Base-by-base conservation (phyloP, 345 rosid genomes). In the Raphanus sativus region DNA sequence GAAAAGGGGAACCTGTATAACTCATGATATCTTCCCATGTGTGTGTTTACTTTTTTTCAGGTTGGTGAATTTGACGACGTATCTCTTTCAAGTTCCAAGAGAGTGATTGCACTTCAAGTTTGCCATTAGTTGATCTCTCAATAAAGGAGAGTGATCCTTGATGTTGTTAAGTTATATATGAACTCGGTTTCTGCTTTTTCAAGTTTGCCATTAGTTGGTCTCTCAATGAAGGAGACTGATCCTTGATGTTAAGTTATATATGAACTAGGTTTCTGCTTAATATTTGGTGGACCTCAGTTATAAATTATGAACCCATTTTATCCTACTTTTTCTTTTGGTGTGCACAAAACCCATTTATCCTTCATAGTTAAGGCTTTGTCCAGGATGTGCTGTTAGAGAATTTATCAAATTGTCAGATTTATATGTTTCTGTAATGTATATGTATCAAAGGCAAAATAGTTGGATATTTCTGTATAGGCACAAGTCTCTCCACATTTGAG, bases 71-170 rank as follows among this genome's bases (percentile, higher is more conserved):
- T 9, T 45, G 74, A 25, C 63, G 21, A 29, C 28, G n/a, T 62
- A 13, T 50, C 69, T 70, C 64, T 62, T 75, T 56, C 60, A 54
- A 64, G 50, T 63, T 16, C 33, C 56, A 62, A 36, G 42, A 50
- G 42, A 10, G 38, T 54, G 5, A 10, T 33, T 48, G 67, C 69
- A 67, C 7, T 66, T 78, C 15, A 50, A 21, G 38, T 73, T 59
- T 29, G 36, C 40, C 67, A 34, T 50, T 61, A 36, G 64, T 72
- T 72, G 68, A 70, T 73, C 70, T 67, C 69, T 34, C 65, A 36
- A 73, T 73, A 73, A 78, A 61, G n/a, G 69, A 73, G 74, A 73
- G 74, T 28, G 81, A 67, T 72, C 32, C 8, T 73, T 73, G 65
- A 72, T 66, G 74, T 48, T 72, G 77, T 72, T 32, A 65, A 42